These are phyloP conservation scores for Coriolopsis trogii DNA, from an alignment of 1,284 basidiomycete genomes.

Conservation along the genomic window DNA sequence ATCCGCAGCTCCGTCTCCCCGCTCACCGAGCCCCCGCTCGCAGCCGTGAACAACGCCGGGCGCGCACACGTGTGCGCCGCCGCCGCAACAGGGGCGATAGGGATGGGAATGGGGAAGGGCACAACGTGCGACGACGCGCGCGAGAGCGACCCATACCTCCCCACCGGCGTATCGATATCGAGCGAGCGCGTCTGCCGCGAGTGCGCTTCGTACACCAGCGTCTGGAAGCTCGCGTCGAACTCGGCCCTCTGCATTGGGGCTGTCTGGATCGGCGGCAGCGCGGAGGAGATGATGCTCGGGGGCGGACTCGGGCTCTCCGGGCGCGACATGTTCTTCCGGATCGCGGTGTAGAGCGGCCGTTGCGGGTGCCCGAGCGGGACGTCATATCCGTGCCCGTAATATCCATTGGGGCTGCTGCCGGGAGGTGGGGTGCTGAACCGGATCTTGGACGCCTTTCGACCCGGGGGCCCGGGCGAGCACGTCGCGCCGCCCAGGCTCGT, in stretches of 20 bases:
- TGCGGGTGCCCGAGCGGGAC: conserved; percentile 30
- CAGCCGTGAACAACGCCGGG: conserved; percentile 17
- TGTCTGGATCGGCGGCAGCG: no score
- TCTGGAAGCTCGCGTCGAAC: conserved; percentile 30
- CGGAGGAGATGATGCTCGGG: no score
- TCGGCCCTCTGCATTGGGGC: no score
- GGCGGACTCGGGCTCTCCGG: conserved; percentile 35
- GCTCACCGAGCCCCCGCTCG: conserved; percentile 46
- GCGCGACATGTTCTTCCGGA: conserved; percentile 57
- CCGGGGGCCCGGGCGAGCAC: conserved; percentile 9
- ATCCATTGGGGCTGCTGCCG: not conserved
- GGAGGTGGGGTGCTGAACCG: conserved; percentile 17
- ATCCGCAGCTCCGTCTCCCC: conserved; percentile 62
- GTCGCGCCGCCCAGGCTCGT: conserved; percentile 11
- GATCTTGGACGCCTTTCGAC: conserved; percentile 13
- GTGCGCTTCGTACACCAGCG: conserved; percentile 24
- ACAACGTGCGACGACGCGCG: conserved; percentile 10
- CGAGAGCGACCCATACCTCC: conserved; percentile 22
- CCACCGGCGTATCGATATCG: conserved; percentile 22
- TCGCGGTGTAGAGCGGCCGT: conserved; percentile 65
- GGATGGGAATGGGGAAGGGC: no score
- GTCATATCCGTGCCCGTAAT: not conserved
- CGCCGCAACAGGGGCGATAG: no score
- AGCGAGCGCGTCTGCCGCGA: conserved; percentile 24
- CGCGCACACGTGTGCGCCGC: no score